Percentiles rank a stretch among this genome's conserved stretches.
These are phyloP conservation scores for Neocallimastix lanati DNA, from an alignment of 192 early-diverging fungal genomes.

Conservation along the genomic window DNA sequence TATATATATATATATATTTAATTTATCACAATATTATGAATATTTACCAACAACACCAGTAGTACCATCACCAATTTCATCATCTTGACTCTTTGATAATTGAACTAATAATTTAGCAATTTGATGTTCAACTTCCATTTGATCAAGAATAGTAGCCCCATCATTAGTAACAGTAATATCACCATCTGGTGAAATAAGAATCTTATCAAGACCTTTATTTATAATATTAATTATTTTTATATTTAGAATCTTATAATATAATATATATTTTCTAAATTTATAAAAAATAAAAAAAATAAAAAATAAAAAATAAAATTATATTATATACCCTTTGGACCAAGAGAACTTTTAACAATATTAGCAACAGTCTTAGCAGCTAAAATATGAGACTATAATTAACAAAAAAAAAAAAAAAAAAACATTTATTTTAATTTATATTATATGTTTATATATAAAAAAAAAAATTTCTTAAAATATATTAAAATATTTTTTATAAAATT, in stretches of 20 bases:
- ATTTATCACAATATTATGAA: background rate
- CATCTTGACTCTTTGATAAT: slow-evolving; percentile 94
- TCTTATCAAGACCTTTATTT: slow-evolving; percentile 86
- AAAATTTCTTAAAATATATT: too few species aligned
- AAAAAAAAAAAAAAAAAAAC: background rate
- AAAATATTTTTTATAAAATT: too few species aligned
- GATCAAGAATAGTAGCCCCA: slow-evolving; percentile 90
- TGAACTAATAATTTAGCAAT: slow-evolving; percentile 96
- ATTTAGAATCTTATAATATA: too few species aligned
- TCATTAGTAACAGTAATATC: slow-evolving; percentile 99
- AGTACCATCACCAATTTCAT: slow-evolving; percentile 99
- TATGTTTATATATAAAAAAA: too few species aligned
- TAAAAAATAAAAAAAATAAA: background rate
- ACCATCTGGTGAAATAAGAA: slow-evolving; percentile 96
- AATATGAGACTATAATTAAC: slow-evolving; percentile 65
- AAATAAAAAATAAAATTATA: background rate
- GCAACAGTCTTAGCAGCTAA: slow-evolving; percentile 92
- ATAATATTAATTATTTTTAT: too few species aligned
- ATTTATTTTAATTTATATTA: too few species aligned
- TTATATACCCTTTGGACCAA: slow-evolving; percentile 76
- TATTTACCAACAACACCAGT: slow-evolving; percentile 89
- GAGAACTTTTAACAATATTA: slow-evolving; percentile 92
- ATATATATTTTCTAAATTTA: too few species aligned
- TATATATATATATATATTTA: too few species aligned
- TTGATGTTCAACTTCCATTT: slow-evolving; percentile 99